phyloP scores from a whole-genome alignment of 345 rosid genomes.

The Lumnitzera racemosa region DNA sequence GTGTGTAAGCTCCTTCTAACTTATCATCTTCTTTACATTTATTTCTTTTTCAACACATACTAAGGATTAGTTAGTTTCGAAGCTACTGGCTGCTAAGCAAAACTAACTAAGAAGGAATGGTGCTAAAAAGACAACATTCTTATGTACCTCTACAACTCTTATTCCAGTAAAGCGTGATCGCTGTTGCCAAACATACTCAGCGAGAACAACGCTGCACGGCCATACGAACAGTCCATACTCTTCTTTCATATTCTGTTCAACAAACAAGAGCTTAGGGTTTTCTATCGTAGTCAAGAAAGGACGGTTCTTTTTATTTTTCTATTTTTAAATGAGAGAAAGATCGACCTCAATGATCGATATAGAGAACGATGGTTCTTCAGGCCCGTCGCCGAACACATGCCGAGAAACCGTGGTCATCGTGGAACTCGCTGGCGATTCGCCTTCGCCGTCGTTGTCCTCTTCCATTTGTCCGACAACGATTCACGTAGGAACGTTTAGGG shows the following conservation, averaged over 20 bases:
- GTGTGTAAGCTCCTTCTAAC: no score
- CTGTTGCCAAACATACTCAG: constrained; percentile 94
- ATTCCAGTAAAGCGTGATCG: constrained; percentile 47
- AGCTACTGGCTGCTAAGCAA: no score
- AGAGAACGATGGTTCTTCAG: constrained; percentile 34
- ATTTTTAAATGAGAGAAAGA: background rate
- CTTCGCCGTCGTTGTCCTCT: background rate
- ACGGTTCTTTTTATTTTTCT: background rate
- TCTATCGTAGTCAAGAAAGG: background rate
- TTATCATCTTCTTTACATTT: no score
- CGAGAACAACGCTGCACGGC: constrained; percentile 82
- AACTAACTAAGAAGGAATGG: no score
- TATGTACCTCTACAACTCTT: constrained; percentile 50
- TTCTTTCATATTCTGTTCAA: constrained; percentile 67
- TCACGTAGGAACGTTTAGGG: no score
- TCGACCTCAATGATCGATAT: constrained; percentile 68
- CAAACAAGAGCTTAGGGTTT: no score
- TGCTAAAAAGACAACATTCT: no score
- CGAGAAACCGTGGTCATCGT: constrained; percentile 43
- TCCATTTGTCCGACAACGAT: background rate
- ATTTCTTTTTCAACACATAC: no score
- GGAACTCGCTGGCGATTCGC: constrained; percentile 1
- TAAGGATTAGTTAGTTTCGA: no score
- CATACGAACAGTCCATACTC: constrained; percentile 84
- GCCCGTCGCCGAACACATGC: constrained; percentile 39